phyloP scores from a whole-genome alignment of 2,329 filamentous ascomycete genomes.

The Coniochaeta pulveracea region DNA sequence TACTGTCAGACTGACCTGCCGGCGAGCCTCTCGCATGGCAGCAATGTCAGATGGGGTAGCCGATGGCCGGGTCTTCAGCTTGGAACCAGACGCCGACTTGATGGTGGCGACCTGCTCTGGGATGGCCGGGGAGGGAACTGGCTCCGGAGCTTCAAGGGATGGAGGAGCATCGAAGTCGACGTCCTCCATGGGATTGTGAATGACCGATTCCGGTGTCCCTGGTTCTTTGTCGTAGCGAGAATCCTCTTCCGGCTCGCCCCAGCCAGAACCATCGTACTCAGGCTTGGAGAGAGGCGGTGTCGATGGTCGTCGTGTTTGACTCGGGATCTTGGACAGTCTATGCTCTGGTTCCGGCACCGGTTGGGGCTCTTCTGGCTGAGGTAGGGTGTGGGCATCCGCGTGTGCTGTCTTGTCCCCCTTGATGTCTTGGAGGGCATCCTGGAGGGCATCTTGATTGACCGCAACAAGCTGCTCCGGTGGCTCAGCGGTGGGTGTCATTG shows the following conservation, averaged over 20 bases:
- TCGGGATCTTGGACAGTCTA: constrained; percentile 24
- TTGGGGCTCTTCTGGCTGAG: constrained; percentile 19
- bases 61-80: constrained; percentile 80
- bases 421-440: constrained; percentile 12
- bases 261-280: constrained; percentile 52
- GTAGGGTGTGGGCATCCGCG: constrained; percentile 32
- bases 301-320: constrained; percentile 26
- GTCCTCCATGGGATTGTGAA: constrained; percentile 57
- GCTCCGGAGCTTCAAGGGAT: constrained; percentile 31
- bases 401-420: constrained; percentile 25
- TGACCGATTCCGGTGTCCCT: constrained; percentile 79
- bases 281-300: constrained; percentile 49
- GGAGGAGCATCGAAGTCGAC: constrained; percentile 17
- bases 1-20: constrained; percentile 70
- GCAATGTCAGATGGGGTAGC: constrained; percentile 75
- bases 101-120: constrained; percentile 81
- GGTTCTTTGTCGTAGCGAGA: constrained; percentile 50
- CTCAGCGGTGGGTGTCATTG: constrained; percentile 25
- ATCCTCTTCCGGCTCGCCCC: constrained; percentile 44
- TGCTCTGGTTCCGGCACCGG: constrained; percentile 8
- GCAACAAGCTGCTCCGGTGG: constrained; percentile 4
- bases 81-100: constrained; percentile 68
- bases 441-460: no score
- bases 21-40: constrained; percentile 76
- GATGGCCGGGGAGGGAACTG: constrained; percentile 48